Base-by-base conservation (phyloP, 768 basidiomycete species). In the Amyloporia xantha region DNA sequence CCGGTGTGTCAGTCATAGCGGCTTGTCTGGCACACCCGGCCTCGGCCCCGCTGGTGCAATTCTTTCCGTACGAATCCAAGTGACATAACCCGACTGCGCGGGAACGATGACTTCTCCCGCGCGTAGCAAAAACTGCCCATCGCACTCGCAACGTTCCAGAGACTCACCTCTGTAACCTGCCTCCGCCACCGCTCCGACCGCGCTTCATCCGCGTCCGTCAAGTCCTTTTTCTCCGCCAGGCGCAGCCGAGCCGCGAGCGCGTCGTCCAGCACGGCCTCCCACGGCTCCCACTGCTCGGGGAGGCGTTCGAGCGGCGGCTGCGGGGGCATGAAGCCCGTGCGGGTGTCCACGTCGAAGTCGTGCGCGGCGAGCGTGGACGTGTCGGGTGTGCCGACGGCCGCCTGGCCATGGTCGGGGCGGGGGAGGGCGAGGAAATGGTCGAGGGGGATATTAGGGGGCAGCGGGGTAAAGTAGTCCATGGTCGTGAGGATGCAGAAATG, bases 321-420 rank as follows among this genome's bases (percentile, higher is more conserved):
- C 0, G 87, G 84, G 2, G 94, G 88, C 80, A 97, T 84, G 65
- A 98, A 97, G 0, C 95, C 94, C 0, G 91, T 91, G 13, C 81
- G 73, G 9, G 85, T 83, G 63, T 94, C 91, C 51, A 98, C 88
- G 63, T 97, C 92, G 71, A 91, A 98, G 46, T 68, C 67, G 47
- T 68, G 66, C 4, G 68, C 68, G 33, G 67, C 67, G 41, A 69
- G 59, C 0, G 68, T 69, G 12, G 68, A 62, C 1, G 67, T 69
- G 37, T 69, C 67, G 15, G 62, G 59, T 7, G 60, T 58, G 40
- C 67, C 66, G 3, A 59, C 55, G 0, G 59, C 57, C 11, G 60
- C 59, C 5, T 54, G 41, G 37, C 54, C 49, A 19, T 54, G 61
- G 53, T 66, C 62, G 4, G 65, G 68, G 5, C 68, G 62, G 15